Evolutionary conservation across 2,329 filamentous ascomycete genomes (phyloP).

Genomic region (Xylariaceae sp.): DNA sequence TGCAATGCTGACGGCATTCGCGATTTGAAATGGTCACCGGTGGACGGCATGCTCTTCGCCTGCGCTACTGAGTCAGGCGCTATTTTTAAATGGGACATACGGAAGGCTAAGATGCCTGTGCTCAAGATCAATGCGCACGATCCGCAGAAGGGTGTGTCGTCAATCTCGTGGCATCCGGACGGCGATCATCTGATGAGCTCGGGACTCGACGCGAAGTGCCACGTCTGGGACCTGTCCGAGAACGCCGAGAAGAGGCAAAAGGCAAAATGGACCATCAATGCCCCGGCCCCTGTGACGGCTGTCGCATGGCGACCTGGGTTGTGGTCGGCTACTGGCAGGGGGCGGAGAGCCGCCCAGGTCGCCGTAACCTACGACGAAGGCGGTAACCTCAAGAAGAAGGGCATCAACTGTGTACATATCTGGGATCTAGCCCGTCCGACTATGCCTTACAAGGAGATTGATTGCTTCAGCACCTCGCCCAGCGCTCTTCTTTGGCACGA

Average conservation of each 20-base stretch:
- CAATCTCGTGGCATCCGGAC: slow-evolving; percentile 63
- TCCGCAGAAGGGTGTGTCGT: slow-evolving; percentile 45
- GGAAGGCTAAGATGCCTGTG: slow-evolving; percentile 47
- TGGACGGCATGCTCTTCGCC: slow-evolving; percentile 56
- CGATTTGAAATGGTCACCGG: slow-evolving; percentile 61
- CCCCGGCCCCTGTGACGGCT: slow-evolving; percentile 54
- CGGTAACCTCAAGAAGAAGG: slow-evolving; percentile 47
- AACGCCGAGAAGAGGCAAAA: slow-evolving; percentile 59
- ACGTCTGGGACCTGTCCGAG: slow-evolving; percentile 60
- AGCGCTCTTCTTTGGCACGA: slow-evolving; percentile 58
- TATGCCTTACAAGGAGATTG: slow-evolving; percentile 62
- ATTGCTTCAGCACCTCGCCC: slow-evolving; percentile 54
- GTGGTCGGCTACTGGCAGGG: slow-evolving; percentile 60
- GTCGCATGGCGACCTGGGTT: slow-evolving; percentile 59
- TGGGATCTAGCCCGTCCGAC: slow-evolving; percentile 65
- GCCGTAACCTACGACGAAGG: slow-evolving; percentile 56
- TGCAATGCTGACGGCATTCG: slow-evolving; percentile 53
- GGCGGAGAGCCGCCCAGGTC: slow-evolving; percentile 54
- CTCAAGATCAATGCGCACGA: slow-evolving; percentile 58
- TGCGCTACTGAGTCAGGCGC: slow-evolving; percentile 59
- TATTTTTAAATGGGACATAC: slow-evolving; percentile 60
- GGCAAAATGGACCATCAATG: slow-evolving; percentile 55
- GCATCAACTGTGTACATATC: slow-evolving; percentile 55
- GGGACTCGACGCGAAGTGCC: slow-evolving; percentile 55
- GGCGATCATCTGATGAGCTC: slow-evolving; percentile 61